Conservation (phyloP, 78 protist species). For the Pirum gemmata region DNA sequence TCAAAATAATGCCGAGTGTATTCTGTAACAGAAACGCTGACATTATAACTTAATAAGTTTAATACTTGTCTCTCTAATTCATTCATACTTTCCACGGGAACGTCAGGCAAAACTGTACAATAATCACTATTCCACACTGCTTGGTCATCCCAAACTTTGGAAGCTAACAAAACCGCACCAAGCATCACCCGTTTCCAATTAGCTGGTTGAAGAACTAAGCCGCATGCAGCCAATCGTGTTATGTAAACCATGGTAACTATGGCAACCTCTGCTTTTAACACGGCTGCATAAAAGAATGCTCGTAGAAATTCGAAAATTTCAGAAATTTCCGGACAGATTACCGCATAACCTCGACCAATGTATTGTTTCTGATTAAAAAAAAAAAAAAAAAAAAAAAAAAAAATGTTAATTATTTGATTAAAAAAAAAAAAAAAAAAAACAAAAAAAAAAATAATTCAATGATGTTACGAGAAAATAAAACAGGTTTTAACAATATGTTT, state of each 20-base stretch:
- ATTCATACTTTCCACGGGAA: slow-evolving; percentile 43
- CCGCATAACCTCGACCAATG: background rate
- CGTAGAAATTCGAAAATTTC: slow-evolving; percentile 33
- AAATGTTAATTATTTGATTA: too few relatives aligned
- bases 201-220: slow-evolving; percentile 43
- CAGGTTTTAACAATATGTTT: too few relatives aligned
- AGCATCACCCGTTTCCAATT: slow-evolving; percentile 40
- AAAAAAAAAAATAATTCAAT: too few relatives aligned
- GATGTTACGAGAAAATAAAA: too few relatives aligned
- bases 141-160: slow-evolving; percentile 52
- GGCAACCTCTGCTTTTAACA: slow-evolving; percentile 37
- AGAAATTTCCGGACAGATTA: background rate
- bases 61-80: slow-evolving; percentile 35
- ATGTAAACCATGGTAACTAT: slow-evolving; percentile 48
- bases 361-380: background rate
- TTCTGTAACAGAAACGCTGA: slow-evolving; percentile 37
- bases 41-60: slow-evolving; percentile 8
- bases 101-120: slow-evolving; percentile 45
- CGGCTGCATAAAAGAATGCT: slow-evolving; percentile 39
- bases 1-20: slow-evolving; percentile 48
- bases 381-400: too few relatives aligned
- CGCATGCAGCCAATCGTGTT: slow-evolving; percentile 11
- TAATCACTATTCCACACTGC: slow-evolving; percentile 49
- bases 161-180: slow-evolving; percentile 43
- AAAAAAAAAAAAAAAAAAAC: too few relatives aligned